phyloP scores from a whole-genome alignment of 2,329 filamentous ascomycete species.

The Fusarium paranaense region DNA sequence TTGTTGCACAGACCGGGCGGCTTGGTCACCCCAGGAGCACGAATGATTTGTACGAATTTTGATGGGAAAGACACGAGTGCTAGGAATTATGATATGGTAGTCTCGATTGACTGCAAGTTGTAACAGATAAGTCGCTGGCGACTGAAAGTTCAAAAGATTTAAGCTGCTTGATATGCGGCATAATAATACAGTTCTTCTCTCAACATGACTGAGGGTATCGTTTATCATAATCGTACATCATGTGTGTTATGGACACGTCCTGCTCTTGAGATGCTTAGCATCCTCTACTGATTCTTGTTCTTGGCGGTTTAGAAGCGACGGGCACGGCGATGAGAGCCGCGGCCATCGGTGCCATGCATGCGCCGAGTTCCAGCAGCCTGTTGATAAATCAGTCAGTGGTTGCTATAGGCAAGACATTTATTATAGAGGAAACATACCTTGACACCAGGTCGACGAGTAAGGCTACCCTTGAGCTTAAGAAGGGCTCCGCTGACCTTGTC shows the following conservation, averaged over 20 bases:
- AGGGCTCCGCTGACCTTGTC: constrained; percentile 84
- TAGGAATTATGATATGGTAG: neutral
- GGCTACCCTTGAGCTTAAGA: constrained; percentile 76
- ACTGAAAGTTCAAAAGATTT: neutral
- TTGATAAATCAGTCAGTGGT: neutral
- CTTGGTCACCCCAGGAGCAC: neutral
- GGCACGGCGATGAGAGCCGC: constrained; percentile 60
- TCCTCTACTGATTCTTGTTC: neutral
- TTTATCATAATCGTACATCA: constrained; percentile 42
- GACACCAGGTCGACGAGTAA: constrained; percentile 76
- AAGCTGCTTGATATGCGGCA: constrained; percentile 16
- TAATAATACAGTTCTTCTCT: constrained; percentile 29
- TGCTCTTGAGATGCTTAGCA: constrained; percentile 12
- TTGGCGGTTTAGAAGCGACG: constrained; percentile 30
- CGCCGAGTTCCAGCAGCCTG: constrained; percentile 79
- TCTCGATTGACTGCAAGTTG: constrained; percentile 18
- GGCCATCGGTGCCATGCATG: constrained; percentile 80
- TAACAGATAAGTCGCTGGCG: constrained; percentile 30
- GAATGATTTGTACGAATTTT: constrained; percentile 1
- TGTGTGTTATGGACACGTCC: neutral
- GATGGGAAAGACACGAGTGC: neutral
- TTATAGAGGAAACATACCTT: constrained; percentile 65
- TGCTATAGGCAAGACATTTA: neutral
- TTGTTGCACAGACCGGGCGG: neutral
- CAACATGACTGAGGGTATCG: constrained; percentile 30